Evolutionary conservation across 805 yeast species (phyloP).

Genomic region (Teunomyces aglyptinius): DNA sequence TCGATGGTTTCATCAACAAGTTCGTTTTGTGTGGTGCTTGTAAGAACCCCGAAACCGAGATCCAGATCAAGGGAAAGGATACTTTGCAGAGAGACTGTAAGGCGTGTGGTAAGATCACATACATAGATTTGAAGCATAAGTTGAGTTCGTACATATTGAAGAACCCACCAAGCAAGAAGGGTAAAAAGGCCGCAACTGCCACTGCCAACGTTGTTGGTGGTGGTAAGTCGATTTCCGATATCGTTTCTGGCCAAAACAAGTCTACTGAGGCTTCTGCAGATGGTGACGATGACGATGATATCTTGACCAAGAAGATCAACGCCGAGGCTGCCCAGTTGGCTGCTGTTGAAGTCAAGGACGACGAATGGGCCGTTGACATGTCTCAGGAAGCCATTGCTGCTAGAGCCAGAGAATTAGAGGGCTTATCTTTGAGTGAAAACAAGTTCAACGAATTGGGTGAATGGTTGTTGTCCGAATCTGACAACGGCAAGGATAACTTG

Average conservation of each 20-base stretch:
- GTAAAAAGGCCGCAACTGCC: slow-evolving; percentile 74
- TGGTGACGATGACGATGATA: slow-evolving; percentile 63
- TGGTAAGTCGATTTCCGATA: slow-evolving; percentile 76
- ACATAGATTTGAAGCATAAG: slow-evolving; percentile 82
- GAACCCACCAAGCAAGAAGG: slow-evolving; percentile 72
- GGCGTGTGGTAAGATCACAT: slow-evolving; percentile 92
- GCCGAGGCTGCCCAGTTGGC: slow-evolving; percentile 74
- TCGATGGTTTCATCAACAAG: slow-evolving; percentile 91
- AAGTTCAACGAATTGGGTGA: slow-evolving; percentile 80
- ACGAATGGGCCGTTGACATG: slow-evolving; percentile 97
- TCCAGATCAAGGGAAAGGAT: slow-evolving; percentile 72
- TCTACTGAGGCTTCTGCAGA: slow-evolving; percentile 28
- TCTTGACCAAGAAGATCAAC: slow-evolving; percentile 71
- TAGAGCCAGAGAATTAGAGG: slow-evolving; percentile 86
- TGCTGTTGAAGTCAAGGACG: slow-evolving; percentile 73
- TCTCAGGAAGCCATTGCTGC: slow-evolving; percentile 93
- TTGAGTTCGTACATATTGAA: slow-evolving; percentile 83
- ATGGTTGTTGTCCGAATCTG: slow-evolving; percentile 64
- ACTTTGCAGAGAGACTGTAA: slow-evolving; percentile 88
- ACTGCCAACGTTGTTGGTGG: slow-evolving; percentile 90
- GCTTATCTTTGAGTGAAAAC: slow-evolving; percentile 47
- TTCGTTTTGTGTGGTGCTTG: slow-evolving; percentile 93
- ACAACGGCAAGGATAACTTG: slow-evolving; percentile 55
- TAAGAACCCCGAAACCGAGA: slow-evolving; percentile 96
- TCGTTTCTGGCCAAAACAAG: slow-evolving; percentile 52